Conservation (phyloP, 2,329 filamentous ascomycete genomes). For the Aaosphaeria pasadenensis region DNA sequence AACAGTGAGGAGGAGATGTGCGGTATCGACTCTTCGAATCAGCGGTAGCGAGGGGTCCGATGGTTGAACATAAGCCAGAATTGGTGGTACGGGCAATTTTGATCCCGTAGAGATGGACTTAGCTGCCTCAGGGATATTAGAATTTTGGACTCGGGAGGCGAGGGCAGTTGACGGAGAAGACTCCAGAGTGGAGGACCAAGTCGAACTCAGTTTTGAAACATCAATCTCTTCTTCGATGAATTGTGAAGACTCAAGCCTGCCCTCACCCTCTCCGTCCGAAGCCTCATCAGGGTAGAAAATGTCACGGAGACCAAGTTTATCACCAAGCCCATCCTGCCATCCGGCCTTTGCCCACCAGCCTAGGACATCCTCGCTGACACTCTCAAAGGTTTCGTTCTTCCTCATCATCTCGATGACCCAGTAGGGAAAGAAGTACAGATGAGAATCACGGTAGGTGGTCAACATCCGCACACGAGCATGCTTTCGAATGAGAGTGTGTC, state of each 20-base stretch:
- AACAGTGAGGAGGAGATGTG: slow-evolving; percentile 73
- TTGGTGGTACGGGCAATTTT: slow-evolving; percentile 61
- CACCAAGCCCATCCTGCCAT: slow-evolving; percentile 79
- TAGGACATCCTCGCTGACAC: slow-evolving; percentile 84
- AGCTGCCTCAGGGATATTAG: slow-evolving; percentile 24
- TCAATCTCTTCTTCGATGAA: slow-evolving; percentile 54
- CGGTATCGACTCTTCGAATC: slow-evolving; percentile 84
- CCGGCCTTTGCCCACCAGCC: slow-evolving; percentile 94
- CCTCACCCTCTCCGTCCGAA: slow-evolving; percentile 33
- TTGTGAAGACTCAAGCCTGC: slow-evolving; percentile 18
- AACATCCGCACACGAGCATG: slow-evolving; percentile 77
- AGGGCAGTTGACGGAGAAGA: slow-evolving; percentile 14
- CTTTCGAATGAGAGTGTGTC: slow-evolving; percentile 71
- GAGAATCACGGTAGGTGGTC: slow-evolving; percentile 82
- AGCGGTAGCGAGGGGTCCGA: slow-evolving; percentile 57
- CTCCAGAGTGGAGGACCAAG: slow-evolving; percentile 27
- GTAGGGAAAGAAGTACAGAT: slow-evolving; percentile 89
- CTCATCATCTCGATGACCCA: slow-evolving; percentile 87
- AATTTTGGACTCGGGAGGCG: slow-evolving; percentile 35
- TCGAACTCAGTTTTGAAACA: slow-evolving; percentile 52
- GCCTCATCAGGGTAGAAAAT: slow-evolving; percentile 55
- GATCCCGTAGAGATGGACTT: slow-evolving; percentile 24
- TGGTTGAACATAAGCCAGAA: slow-evolving; percentile 80
- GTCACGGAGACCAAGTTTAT: slow-evolving; percentile 71
- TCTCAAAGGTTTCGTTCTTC: slow-evolving; percentile 78